Evolutionary conservation across 75 land plant genomes (phyloP).

Genomic region (Adiantum capillusveneris): DNA sequence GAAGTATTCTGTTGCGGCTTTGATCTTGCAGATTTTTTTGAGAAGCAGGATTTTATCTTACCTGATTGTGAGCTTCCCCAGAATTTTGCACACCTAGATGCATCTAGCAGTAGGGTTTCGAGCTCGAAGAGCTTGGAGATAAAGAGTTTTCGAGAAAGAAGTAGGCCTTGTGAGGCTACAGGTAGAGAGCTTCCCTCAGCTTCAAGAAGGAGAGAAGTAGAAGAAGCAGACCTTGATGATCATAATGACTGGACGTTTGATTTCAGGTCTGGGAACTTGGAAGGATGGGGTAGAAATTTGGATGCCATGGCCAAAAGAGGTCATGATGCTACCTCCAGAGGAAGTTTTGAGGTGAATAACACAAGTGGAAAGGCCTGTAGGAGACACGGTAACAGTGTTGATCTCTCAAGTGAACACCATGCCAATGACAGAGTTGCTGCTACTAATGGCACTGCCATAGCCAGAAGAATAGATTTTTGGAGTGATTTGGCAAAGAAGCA

Average conservation of each 20-base stretch:
- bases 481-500: constrained; percentile 57
- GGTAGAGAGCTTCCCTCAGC: too few relatives aligned
- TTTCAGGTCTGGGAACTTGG: constrained; percentile 3
- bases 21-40: constrained; percentile 54
- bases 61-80: not conserved
- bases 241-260: not conserved
- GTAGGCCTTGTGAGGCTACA: too few relatives aligned
- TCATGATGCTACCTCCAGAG: not conserved
- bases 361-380: not conserved
- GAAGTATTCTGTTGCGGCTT: constrained; percentile 29
- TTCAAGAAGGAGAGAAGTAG: not conserved
- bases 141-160: not conserved
- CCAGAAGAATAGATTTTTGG: constrained; percentile 87
- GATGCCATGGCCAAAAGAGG: constrained; percentile 22
- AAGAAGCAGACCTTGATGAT: not conserved
- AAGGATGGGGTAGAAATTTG: constrained; percentile 33
- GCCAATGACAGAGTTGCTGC: not conserved
- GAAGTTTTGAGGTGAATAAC: not conserved
- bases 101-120: not conserved
- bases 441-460: constrained; percentile 14
- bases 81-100: not conserved
- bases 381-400: not conserved
- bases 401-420: not conserved
- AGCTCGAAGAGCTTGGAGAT: not conserved
- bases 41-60: constrained; percentile 1